Evolutionary conservation across 768 basidiomycete species (phyloP), one percentile per base, ranked within the genome.

Genomic region (Collybiopsis luxurians): DNA sequence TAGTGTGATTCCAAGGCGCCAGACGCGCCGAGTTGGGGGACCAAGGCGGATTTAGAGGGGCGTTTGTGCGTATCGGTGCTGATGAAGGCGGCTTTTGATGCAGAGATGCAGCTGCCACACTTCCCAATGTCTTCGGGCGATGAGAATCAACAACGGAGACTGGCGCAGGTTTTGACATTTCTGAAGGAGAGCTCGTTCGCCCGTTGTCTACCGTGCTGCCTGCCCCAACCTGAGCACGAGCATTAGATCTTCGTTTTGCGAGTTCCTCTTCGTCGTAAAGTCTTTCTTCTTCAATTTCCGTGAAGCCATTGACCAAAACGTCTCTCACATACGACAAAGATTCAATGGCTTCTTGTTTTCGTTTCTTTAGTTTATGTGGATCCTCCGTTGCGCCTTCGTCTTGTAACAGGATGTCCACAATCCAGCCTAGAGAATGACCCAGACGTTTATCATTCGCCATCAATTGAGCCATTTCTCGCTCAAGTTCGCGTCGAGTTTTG

Each of bases 311-410:
- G 58, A 80, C 76, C 39, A 94, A 72, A 15, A 91, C 76, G 61
- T 92, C 91, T 60, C 89, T 78, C 56, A 92, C 85, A 69, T 92
- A 90, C 11, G 87, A 77, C 38, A 94, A 73, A 11, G 86, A 85
- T 64, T 91, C 89, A 48, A 94, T 66, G 0, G 92, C 88, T 67
- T 91, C 88, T 36, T 73, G 72, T 63, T 76, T 79, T 58, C 80
- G 75, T 40, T 67, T 73, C 58, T 72, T 66, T 61, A 77, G 62
- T 55, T 72, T 69, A 60, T 72, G 73, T 24, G 69, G 64, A 42
- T 79, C 77, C 53, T 72, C 63, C 12, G 73, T 73, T 30, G 73
- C 72, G 42, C 70, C 67, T 59, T 80, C 79, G 59, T 86, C 84
- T 60, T 81, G 82, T 23, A 87, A 68, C 3, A 94, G 75, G 1